A percentile compares a stretch with the other conserved stretches of the same genome.
These are phyloP conservation scores for Castanea mollissima DNA, from an alignment of 306 rosid genomes.

Conservation along the genomic window DNA sequence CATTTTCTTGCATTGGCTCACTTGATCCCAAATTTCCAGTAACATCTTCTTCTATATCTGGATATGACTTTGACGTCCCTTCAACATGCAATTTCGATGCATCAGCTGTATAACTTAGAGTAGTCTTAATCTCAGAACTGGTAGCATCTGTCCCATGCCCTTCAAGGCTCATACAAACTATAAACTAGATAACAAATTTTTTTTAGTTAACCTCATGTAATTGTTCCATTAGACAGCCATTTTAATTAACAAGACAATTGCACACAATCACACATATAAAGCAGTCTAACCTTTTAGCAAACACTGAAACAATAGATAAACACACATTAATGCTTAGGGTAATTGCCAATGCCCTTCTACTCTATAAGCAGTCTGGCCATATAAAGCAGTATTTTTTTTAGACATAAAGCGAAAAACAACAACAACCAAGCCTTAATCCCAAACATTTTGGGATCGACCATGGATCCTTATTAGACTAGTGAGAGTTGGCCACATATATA, in stretches of 20 bases:
- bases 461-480: too few relatives aligned
- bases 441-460: too few relatives aligned
- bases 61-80: slow-evolving; percentile 36
- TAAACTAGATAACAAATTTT: slow-evolving; percentile 40
- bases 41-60: slow-evolving; percentile 28
- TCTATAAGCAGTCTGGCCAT: not conserved
- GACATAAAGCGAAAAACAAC: too few relatives aligned
- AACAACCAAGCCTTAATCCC: too few relatives aligned
- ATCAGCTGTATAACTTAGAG: slow-evolving; percentile 42
- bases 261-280: slow-evolving; percentile 6
- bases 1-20: slow-evolving; percentile 31
- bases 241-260: not conserved
- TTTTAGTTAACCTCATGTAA: slow-evolving; percentile 29
- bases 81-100: slow-evolving; percentile 33
- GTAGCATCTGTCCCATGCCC: slow-evolving; percentile 43
- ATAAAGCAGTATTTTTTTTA: not conserved
- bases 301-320: slow-evolving; percentile 1
- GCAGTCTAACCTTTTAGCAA: slow-evolving; percentile 1
- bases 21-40: slow-evolving; percentile 31
- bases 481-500: too few relatives aligned
- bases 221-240: not conserved
- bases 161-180: slow-evolving; percentile 56
- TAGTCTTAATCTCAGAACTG: slow-evolving; percentile 38
- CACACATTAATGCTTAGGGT: slow-evolving; percentile 4
- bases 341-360: not conserved